Conservation (phyloP, 1,284 basidiomycete species). For the Boletus semigastroideus region DNA sequence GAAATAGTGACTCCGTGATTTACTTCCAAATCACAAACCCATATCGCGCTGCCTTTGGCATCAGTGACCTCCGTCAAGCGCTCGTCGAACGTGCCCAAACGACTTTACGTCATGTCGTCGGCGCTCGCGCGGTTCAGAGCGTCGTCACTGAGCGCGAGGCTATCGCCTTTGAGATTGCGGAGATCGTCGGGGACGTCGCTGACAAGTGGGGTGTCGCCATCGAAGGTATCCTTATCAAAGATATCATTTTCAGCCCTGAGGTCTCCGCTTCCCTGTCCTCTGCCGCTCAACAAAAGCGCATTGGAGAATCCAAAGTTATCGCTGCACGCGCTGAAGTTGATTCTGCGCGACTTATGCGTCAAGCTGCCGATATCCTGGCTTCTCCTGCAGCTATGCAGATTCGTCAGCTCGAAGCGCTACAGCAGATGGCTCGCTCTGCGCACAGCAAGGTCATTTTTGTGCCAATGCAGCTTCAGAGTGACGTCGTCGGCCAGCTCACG, state of each 20-base stretch:
- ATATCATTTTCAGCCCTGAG: constrained; percentile 91
- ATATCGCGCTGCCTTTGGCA: constrained; percentile 91
- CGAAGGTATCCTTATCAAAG: constrained; percentile 92
- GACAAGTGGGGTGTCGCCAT: constrained; percentile 95
- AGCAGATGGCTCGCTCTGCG: constrained; percentile 71
- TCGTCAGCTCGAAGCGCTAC: constrained; percentile 86
- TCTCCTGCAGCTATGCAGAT: constrained; percentile 97
- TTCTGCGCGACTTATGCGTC: constrained; percentile 90
- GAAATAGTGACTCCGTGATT: constrained; percentile 78
- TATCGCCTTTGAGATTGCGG: constrained; percentile 93
- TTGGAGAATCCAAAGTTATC: constrained; percentile 95
- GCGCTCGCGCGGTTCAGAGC: constrained; percentile 81
- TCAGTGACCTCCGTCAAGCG: constrained; percentile 84
- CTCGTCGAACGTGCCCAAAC: constrained; percentile 94
- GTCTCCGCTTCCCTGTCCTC: constrained; percentile 90
- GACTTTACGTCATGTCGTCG: constrained; percentile 92
- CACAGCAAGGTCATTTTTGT: constrained; percentile 91
- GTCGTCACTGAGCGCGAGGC: constrained; percentile 94
- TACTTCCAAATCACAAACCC: constrained; percentile 88
- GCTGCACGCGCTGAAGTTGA: constrained; percentile 96
- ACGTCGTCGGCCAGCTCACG: constrained; percentile 55
- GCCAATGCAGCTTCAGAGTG: constrained; percentile 86
- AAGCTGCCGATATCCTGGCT: constrained; percentile 89
- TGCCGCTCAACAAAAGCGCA: constrained; percentile 92
- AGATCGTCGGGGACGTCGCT: constrained; percentile 86